These are phyloP conservation scores for Paramecium sexaurelia DNA, from an alignment of 73 alveolate genomes.

Conservation along the genomic window DNA sequence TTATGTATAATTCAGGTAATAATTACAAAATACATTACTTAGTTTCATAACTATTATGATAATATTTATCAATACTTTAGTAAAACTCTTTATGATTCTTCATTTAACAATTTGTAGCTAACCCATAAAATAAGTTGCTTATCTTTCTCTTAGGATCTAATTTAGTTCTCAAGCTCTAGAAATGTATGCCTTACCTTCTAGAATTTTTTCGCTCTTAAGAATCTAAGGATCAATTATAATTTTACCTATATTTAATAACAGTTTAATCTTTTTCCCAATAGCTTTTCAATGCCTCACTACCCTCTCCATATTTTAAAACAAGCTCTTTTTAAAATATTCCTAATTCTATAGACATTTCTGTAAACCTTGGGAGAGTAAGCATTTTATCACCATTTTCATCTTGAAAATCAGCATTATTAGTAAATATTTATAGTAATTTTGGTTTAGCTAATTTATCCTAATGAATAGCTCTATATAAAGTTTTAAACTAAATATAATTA, in stretches of 20 bases:
- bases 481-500: not conserved
- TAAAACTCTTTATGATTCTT: constrained; percentile 22
- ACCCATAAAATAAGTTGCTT: constrained; percentile 10
- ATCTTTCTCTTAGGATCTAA: not conserved
- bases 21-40: not conserved
- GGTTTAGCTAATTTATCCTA: not conserved
- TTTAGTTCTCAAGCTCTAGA: not conserved
- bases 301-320: constrained; percentile 31
- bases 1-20: not conserved
- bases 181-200: constrained; percentile 15
- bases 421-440: not conserved
- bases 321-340: constrained; percentile 15
- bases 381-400: constrained; percentile 55
- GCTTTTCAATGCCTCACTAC: not conserved
- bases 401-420: constrained; percentile 27
- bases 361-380: constrained; percentile 18
- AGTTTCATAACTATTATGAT: constrained; percentile 20
- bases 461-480: constrained; percentile 41
- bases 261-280: constrained; percentile 23
- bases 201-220: not conserved
- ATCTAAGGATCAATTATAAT: not conserved
- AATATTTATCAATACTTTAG: not conserved
- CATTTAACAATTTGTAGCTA: not conserved
- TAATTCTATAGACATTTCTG: constrained; percentile 44
- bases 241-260: constrained; percentile 28